Evolutionary conservation across 2,329 filamentous ascomycete genomes (phyloP).

Genomic region (Aspergillus ochraceoroseus): DNA sequence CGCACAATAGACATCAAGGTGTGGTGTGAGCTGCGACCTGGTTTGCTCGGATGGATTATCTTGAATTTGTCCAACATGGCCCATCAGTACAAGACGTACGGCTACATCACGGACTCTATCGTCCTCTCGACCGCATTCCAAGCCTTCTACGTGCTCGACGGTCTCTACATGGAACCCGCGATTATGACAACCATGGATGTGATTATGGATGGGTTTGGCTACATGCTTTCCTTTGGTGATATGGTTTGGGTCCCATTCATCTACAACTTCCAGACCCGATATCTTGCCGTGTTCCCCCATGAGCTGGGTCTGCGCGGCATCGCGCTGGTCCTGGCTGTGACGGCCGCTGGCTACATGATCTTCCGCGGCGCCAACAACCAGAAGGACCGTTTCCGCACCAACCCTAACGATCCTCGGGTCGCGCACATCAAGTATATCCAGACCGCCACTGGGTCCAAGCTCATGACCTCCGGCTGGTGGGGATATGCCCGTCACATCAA

Average conservation of each 20-base stretch:
- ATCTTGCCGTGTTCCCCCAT: constrained; percentile 75
- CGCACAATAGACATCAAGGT: constrained; percentile 79
- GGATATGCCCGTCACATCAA: constrained; percentile 88
- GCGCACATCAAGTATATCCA: constrained; percentile 79
- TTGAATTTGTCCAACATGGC: constrained; percentile 79
- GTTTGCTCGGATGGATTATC: constrained; percentile 82
- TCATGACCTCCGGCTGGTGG: constrained; percentile 90
- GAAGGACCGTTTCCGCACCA: constrained; percentile 89
- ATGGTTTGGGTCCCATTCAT: constrained; percentile 88
- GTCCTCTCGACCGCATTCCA: constrained; percentile 73
- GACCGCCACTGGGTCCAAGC: constrained; percentile 73
- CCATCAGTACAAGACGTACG: constrained; percentile 80
- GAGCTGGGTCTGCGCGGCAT: constrained; percentile 67
- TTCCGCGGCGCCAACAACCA: constrained; percentile 93
- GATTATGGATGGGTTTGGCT: constrained; percentile 86
- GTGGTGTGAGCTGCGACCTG: constrained; percentile 86
- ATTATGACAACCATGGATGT: constrained; percentile 94
- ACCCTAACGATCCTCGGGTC: constrained; percentile 74
- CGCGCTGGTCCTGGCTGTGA: constrained; percentile 60
- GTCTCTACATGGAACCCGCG: constrained; percentile 78
- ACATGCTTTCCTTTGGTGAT: constrained; percentile 92
- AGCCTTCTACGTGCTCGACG: constrained; percentile 76
- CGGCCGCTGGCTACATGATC: constrained; percentile 73
- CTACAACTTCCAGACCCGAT: constrained; percentile 78
- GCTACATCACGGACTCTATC: constrained; percentile 80